phyloP scores from a whole-genome alignment of 1,284 basidiomycete species.

The Sanghuangporus baumii region DNA sequence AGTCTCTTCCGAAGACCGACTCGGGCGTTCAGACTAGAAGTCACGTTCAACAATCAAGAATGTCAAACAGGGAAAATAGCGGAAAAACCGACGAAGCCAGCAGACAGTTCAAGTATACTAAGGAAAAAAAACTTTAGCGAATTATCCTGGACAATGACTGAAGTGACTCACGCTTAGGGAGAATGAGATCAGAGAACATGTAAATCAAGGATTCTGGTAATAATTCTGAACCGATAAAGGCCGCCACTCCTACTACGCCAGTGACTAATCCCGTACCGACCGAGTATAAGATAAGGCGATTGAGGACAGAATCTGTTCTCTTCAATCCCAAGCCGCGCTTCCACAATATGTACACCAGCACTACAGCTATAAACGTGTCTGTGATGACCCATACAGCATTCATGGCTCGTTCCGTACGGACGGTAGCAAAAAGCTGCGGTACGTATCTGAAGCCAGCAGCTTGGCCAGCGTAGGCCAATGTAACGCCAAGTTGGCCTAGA shows the following conservation, averaged over 20 bases:
- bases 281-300: slow-evolving; percentile 11
- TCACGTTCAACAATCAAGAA: too few relatives aligned
- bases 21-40: too few relatives aligned
- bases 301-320: slow-evolving; percentile 11
- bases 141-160: not conserved
- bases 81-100: not conserved
- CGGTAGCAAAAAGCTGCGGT: not conserved
- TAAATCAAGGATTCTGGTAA: not conserved
- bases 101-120: not conserved
- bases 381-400: slow-evolving; percentile 1
- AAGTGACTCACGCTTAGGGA: not conserved
- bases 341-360: slow-evolving; percentile 4
- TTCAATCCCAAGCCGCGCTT: not conserved
- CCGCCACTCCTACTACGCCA: not conserved
- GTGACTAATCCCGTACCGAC: slow-evolving; percentile 20
- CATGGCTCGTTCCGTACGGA: not conserved
- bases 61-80: too few relatives aligned
- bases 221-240: not conserved
- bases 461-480: not conserved
- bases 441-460: not conserved
- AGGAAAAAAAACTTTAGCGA: not conserved
- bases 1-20: too few relatives aligned
- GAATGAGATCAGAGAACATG: not conserved
- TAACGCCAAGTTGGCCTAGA: not conserved
- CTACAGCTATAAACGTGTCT: slow-evolving; percentile 11